A percentile compares a stretch with the other conserved stretches of the same genome.
Conservation (phyloP, 148 eudicot species). For the Camellia granthamiana region DNA sequence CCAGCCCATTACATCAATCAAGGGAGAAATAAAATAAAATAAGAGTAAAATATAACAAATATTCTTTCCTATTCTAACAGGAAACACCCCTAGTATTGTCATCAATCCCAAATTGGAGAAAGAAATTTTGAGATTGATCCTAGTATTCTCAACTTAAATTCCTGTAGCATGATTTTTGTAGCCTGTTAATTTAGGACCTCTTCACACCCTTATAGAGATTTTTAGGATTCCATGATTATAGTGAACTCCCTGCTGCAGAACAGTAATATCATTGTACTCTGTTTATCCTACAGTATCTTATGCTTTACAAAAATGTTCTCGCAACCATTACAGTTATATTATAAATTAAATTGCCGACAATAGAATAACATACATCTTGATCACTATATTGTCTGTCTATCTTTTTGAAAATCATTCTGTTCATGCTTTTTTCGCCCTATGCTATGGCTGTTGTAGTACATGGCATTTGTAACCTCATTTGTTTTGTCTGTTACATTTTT, state of each 20-base stretch:
- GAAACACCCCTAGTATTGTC: neutral
- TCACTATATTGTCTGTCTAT: neutral
- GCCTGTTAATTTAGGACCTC: neutral
- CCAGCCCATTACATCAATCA: no score
- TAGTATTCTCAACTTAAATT: neutral
- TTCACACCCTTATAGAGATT: neutral
- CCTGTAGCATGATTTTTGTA: neutral
- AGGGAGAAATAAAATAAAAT: no score
- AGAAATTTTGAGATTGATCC: neutral
- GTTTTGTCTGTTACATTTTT: neutral
- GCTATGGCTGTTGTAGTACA: neutral
- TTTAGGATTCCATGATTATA: neutral
- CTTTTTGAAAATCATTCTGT: neutral
- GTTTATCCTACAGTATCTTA: neutral
- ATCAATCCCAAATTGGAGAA: neutral
- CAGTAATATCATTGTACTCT: no score
- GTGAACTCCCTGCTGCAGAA: neutral
- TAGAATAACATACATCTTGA: neutral
- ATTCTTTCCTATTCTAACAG: no score
- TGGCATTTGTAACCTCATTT: constrained; percentile 7
- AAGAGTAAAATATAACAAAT: no score
- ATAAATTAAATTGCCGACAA: neutral
- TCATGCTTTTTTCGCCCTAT: neutral
- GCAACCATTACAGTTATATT: neutral
- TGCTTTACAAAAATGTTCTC: no score